These are phyloP conservation scores for Aspergillus sp. DNA, from an alignment of 2,329 filamentous ascomycete species.

Conservation along the genomic window DNA sequence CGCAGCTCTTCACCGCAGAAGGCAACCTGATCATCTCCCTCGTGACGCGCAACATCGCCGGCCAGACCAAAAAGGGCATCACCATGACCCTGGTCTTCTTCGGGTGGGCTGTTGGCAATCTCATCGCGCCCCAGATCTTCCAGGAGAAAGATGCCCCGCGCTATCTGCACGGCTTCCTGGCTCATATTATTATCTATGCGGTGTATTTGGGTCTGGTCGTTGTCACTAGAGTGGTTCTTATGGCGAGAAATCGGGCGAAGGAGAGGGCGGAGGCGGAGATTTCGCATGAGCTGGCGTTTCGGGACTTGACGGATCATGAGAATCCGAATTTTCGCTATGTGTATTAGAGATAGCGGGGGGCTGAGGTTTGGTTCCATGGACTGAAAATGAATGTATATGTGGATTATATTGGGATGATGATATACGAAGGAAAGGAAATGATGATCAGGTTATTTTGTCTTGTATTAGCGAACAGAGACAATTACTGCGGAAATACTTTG, in stretches of 20 bases:
- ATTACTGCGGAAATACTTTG: too few relatives aligned
- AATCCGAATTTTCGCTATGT: constrained; percentile 20
- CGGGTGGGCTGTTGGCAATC: constrained; percentile 17
- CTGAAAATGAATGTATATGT: neutral
- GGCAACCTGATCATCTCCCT: constrained; percentile 47
- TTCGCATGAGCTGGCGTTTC: constrained; percentile 15
- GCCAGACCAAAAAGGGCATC: constrained; percentile 67
- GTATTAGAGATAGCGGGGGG: constrained; percentile 1
- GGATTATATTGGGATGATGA: too few relatives aligned
- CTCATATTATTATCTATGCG: constrained; percentile 17
- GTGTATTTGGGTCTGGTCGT: constrained; percentile 12
- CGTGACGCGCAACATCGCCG: constrained; percentile 65
- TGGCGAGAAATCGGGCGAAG: neutral
- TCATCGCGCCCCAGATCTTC: constrained; percentile 16
- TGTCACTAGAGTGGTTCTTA: neutral
- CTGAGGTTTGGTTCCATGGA: neutral
- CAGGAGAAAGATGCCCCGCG: constrained; percentile 11
- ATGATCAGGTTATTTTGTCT: too few relatives aligned
- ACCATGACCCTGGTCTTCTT: constrained; percentile 66
- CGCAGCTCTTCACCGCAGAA: constrained; percentile 67
- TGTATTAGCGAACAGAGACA: too few relatives aligned
- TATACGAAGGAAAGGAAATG: too few relatives aligned
- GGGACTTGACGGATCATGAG: constrained; percentile 17
- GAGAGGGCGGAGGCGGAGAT: neutral
- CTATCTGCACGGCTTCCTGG: constrained; percentile 17